Base-by-base conservation (phyloP, 2,329 filamentous ascomycete genomes). In the Fusarium sp. region DNA sequence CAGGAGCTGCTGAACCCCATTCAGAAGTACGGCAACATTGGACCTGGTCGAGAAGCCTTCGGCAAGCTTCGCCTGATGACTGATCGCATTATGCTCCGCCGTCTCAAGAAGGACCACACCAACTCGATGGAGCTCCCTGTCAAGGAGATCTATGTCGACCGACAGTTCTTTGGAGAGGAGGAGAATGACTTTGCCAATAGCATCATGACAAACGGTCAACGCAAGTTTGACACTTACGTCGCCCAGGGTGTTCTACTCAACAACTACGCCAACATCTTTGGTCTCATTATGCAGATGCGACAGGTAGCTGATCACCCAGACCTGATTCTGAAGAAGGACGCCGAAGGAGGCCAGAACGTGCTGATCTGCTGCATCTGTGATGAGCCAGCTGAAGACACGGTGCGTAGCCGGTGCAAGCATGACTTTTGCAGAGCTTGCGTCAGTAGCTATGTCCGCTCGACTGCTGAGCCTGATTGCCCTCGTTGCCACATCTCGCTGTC, bases 261-360 rank as follows among this genome's bases (percentile, higher is more conserved):
- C 86, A 98, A 98, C 80, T 98, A 98, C 77, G 96, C 96, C 85
- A 99, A 99, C 81, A 98, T 99, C 74, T 99, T 99, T 78, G 96
- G 95, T 79, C 88, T 99, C 64, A 98, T 99, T 79, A 98, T 98
- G 94, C 95, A 98, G 82, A 98, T 99, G 96, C 93, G 96, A 64
- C 96, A 99, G 84, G 94, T 98, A 29, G 95, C 96, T 9, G 96
- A 99, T 75, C 96, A 99, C 80, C 96, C 96, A 0, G 96, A 99
- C 83, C 84, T 99, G 38, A 93, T 99, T 57, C 84, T 98, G 70
- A 97, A 96, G 85, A 98, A 96, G 84, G 90, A 96, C 71, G 89
- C 89, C 4, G 91, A 95, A 75, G 94, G 93, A 62, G 95, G 95
- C 3, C 94, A 98, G 82, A 98, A 98, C 73, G 88, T 98, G 14